These are phyloP conservation scores for Neurospora crassa DNA, from an alignment of 2,329 filamentous ascomycete species.

Conservation along the genomic window DNA sequence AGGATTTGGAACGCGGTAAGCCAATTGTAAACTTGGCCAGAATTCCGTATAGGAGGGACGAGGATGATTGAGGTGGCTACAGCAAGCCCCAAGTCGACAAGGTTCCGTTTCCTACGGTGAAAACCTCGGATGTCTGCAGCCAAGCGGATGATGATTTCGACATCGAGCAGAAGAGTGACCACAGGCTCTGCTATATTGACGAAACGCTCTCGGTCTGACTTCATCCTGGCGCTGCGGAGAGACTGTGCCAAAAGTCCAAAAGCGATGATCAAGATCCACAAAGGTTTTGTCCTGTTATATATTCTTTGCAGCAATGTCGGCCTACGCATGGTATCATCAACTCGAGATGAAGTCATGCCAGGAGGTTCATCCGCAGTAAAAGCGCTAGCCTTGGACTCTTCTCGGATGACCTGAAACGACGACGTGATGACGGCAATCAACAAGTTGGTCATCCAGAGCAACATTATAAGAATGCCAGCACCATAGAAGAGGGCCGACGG, in stretches of 20 bases:
- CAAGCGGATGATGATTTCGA: constrained; percentile 78
- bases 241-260: constrained; percentile 74
- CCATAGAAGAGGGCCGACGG: constrained; percentile 71
- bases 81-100: constrained; percentile 71
- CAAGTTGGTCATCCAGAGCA: constrained; percentile 93
- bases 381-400: constrained; percentile 89
- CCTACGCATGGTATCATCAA: constrained; percentile 32
- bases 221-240: constrained; percentile 69
- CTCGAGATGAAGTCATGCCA: constrained; percentile 22
- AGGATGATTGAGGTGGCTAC: constrained; percentile 78
- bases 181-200: constrained; percentile 65
- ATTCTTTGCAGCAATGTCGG: constrained; percentile 51
- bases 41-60: constrained; percentile 67
- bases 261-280: constrained; percentile 76
- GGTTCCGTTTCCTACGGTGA: constrained; percentile 61
- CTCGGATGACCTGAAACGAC: constrained; percentile 94
- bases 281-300: constrained; percentile 62
- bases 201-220: constrained; percentile 45
- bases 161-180: constrained; percentile 67
- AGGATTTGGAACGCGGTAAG: constrained; percentile 89
- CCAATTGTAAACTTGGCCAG: constrained; percentile 70
- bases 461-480: constrained; percentile 76
- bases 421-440: constrained; percentile 95
- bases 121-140: constrained; percentile 73
- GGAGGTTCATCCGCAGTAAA: constrained; percentile 67